A percentile compares a stretch with the other conserved stretches of the same genome.
phyloP scores from a whole-genome alignment of 192 early-diverging fungal genomes.

The Allomyces macrogynus region DNA sequence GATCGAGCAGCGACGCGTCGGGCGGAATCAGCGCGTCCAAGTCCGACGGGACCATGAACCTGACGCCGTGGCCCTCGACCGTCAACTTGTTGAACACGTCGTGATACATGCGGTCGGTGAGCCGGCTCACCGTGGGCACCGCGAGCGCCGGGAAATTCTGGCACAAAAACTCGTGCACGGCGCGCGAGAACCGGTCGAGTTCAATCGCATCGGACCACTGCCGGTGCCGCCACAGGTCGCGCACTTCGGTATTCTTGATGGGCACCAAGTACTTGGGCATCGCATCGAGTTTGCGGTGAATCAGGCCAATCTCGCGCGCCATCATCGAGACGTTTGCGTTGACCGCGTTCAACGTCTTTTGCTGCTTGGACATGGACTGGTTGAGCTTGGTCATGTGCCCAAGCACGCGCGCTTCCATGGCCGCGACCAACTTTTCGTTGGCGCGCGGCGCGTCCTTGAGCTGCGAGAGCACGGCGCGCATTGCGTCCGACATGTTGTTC shows the following conservation, averaged over 20 bases:
- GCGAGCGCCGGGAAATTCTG: no score
- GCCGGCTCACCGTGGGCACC: no score
- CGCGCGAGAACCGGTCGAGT: neutral
- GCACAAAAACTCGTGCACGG: neutral
- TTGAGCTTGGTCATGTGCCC: neutral
- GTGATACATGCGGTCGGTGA: no score
- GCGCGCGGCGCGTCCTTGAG: neutral
- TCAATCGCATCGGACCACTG: neutral
- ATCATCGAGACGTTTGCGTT: neutral
- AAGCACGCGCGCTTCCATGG: neutral
- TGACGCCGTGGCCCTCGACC: no score
- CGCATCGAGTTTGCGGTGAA: neutral
- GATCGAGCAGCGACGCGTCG: no score
- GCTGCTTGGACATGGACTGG: neutral
- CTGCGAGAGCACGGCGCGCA: neutral
- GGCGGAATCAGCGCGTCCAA: no score
- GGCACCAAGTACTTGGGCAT: neutral
- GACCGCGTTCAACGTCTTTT: neutral
- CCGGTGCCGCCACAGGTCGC: neutral
- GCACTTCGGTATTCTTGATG: neutral
- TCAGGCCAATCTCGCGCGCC: neutral
- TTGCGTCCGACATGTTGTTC: neutral
- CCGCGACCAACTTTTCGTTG: neutral
- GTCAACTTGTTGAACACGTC: no score
- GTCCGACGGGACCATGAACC: no score